Evolutionary conservation across 2,329 filamentous ascomycete genomes (phyloP).

Genomic region (Juglanconis oblonga): DNA sequence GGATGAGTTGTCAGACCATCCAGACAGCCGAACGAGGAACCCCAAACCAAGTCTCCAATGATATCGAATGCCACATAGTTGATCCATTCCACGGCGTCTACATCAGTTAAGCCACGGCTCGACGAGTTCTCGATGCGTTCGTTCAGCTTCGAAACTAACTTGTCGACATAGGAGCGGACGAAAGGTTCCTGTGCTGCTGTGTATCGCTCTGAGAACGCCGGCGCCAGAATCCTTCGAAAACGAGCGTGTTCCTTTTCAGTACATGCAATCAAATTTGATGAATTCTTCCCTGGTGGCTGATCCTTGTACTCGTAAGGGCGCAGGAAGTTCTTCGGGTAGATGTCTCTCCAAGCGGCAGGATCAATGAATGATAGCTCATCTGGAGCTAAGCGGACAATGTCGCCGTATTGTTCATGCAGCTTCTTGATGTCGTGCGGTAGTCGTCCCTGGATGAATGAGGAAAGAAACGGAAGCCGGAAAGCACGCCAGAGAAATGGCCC

Average conservation of each 20-base stretch:
- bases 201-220: constrained; percentile 9
- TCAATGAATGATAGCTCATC: constrained; percentile 37
- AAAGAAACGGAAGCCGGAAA: constrained; percentile 3
- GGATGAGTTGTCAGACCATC: constrained; percentile 6
- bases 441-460: constrained; percentile 7
- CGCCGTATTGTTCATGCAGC: constrained; percentile 34
- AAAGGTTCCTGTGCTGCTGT: constrained; percentile 1
- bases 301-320: constrained; percentile 2
- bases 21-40: constrained; percentile 4
- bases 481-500: constrained; percentile 9
- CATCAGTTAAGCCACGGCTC: background rate
- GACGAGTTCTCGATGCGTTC: background rate
- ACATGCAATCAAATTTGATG: constrained; percentile 7
- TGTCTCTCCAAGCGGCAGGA: constrained; percentile 34
- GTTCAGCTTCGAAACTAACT: background rate
- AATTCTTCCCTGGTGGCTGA: constrained; percentile 4
- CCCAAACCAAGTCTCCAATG: constrained; percentile 6
- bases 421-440: constrained; percentile 14
- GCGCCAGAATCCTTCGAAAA: background rate
- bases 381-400: constrained; percentile 37
- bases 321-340: constrained; percentile 26
- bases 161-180: constrained; percentile 1
- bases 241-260: constrained; percentile 8
- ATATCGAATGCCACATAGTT: constrained; percentile 10
- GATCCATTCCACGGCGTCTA: constrained; percentile 8